Percentiles rank a stretch among this genome's conserved stretches.
Conservation (phyloP, 1,284 basidiomycete species). For the Microbotryomycetes sp. region DNA sequence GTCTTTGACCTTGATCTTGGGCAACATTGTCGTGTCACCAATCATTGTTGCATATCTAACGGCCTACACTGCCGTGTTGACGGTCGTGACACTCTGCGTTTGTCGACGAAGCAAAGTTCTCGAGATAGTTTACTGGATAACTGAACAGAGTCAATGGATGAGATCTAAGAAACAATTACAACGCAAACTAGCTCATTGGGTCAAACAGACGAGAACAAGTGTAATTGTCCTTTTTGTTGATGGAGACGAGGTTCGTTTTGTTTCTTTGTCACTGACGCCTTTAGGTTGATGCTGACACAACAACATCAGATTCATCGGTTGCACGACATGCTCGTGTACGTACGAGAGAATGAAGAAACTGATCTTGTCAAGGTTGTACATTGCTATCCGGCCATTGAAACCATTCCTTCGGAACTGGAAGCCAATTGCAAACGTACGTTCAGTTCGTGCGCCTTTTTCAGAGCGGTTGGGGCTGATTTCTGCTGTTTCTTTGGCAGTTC, state of each 20-base stretch:
- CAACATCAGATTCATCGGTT: conserved; percentile 53
- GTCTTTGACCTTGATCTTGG: conserved; percentile 51
- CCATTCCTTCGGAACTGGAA: conserved; percentile 42
- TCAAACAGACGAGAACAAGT: conserved; percentile 50
- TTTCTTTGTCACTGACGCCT: background rate
- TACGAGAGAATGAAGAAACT: conserved; percentile 60
- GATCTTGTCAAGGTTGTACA: conserved; percentile 60
- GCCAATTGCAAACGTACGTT: conserved; percentile 35
- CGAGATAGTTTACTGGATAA: conserved; percentile 50
- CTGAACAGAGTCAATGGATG: conserved; percentile 53
- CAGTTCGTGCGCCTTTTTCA: too few relatives aligned
- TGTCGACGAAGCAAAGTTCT: conserved; percentile 54
- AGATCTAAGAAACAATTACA: conserved; percentile 53
- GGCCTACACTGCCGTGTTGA: conserved; percentile 27
- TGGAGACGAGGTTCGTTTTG: conserved; percentile 54
- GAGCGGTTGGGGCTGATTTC: too few relatives aligned
- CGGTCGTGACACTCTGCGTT: conserved; percentile 44
- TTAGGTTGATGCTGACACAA: background rate
- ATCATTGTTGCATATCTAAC: conserved; percentile 58
- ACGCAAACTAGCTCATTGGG: conserved; percentile 45
- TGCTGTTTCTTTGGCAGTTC: too few relatives aligned
- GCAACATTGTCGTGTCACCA: conserved; percentile 54
- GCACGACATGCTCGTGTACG: conserved; percentile 59
- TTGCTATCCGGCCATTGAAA: conserved; percentile 52
- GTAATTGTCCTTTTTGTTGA: conserved; percentile 57